These are phyloP conservation scores for Candida ficus DNA, from an alignment of 805 yeast genomes.

Conservation along the genomic window DNA sequence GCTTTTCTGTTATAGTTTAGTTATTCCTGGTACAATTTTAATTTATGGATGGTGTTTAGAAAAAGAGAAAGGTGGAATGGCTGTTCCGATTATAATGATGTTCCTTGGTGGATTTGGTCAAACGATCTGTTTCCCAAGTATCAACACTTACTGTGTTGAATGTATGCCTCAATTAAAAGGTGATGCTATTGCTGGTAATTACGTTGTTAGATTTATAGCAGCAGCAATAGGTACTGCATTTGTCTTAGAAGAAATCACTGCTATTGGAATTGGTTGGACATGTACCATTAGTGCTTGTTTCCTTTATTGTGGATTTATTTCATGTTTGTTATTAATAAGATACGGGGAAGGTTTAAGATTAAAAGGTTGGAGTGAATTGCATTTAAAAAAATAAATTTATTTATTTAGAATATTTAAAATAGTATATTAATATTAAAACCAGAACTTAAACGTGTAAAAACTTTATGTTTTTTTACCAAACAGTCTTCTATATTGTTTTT, in stretches of 20 bases:
- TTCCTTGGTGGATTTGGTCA: constrained; percentile 46
- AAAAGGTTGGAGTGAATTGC: constrained; percentile 1
- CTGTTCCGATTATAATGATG: constrained; percentile 46
- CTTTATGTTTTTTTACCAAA: neutral
- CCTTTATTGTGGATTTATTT: constrained; percentile 1
- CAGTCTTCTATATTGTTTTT: neutral
- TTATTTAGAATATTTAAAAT: too few species aligned
- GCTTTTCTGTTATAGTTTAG: constrained; percentile 31
- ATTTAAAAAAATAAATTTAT: too few species aligned
- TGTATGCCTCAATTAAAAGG: constrained; percentile 49
- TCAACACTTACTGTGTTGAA: constrained; percentile 56
- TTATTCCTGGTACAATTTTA: constrained; percentile 40
- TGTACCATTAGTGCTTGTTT: constrained; percentile 42
- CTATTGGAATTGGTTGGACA: constrained; percentile 55
- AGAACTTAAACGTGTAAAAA: too few species aligned
- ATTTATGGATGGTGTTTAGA: constrained; percentile 53
- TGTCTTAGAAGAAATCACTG: constrained; percentile 38
- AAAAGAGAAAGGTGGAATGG: constrained; percentile 47
- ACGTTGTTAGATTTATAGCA: constrained; percentile 43
- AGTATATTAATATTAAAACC: too few species aligned
- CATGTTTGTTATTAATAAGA: neutral
- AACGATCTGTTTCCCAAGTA: constrained; percentile 45
- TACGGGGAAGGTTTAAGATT: constrained; percentile 7
- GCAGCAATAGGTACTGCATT: constrained; percentile 49
- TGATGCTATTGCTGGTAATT: constrained; percentile 52